These are phyloP conservation scores for Salix koriyanagi DNA, from an alignment of 345 rosid species.

Conservation along the genomic window DNA sequence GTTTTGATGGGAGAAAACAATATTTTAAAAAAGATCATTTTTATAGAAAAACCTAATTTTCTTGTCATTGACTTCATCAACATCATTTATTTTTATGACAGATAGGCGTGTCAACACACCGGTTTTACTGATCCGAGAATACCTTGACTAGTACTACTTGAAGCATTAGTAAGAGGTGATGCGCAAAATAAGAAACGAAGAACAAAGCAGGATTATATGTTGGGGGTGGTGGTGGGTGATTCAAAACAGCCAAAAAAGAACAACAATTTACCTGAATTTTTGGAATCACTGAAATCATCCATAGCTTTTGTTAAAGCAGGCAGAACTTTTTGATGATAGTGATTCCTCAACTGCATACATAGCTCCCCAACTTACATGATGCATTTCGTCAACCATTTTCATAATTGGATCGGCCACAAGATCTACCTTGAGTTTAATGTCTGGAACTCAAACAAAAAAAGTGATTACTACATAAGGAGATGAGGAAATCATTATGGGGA, in stretches of 20 bases:
- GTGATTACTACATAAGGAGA: too few relatives aligned
- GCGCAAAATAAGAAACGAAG: too few relatives aligned
- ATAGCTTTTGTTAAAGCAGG: neutral
- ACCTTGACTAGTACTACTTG: neutral
- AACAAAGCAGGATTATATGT: too few relatives aligned
- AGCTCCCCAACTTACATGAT: neutral
- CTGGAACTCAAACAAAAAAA: too few relatives aligned
- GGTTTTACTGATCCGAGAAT: neutral
- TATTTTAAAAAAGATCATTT: too few relatives aligned
- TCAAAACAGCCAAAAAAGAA: neutral
- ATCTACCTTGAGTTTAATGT: neutral
- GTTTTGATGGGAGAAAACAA: neutral
- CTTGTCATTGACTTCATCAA: neutral
- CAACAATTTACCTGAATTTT: neutral
- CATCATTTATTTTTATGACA: too few relatives aligned
- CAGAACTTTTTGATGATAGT: neutral
- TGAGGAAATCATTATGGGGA: neutral
- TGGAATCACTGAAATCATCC: neutral
- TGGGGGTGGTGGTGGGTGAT: neutral
- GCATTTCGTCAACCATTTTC: neutral
- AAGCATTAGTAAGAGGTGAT: neutral
- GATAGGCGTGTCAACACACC: neutral
- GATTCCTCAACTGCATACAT: neutral
- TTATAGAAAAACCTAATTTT: too few relatives aligned
- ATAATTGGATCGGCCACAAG: neutral